Base-by-base conservation (phyloP, 805 yeast genomes). In the Barnettozyma wickerhamii region DNA sequence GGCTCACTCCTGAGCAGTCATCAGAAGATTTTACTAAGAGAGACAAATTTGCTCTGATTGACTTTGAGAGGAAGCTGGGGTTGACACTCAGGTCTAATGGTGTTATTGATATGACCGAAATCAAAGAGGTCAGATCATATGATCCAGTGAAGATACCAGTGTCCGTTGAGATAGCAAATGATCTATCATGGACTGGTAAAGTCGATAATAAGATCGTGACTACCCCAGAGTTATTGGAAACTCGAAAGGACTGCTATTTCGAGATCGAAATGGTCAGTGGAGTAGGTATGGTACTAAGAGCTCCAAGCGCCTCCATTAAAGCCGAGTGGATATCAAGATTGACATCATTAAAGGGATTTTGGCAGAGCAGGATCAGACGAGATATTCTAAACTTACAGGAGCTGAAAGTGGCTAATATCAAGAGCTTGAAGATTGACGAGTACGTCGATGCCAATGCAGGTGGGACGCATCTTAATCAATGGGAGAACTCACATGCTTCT, bases 291-390 rank as follows among this genome's bases (percentile, higher is more conserved):
- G 66, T 71, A 33, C 58, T 87, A 10, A 75, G 79, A 41, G 87
- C 93, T 0, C 75, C 79, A 3, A 65, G 66, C 44, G 49, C 64
- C 14, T 27, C 24, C 0, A 52, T 72, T 0, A 66, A 91, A 35
- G 74, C 78, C 49, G 75, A 73, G 46, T 90, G 96, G 98, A 68
- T 82, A 0, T n/a, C 19, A 1, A 61, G 77, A 38, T 60, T 90
- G 26, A 46, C 41, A 0, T 60, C 63, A 5, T 51, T 82, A 15
- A 52, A 53, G 7, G 45, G 45, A 2, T 90, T 81, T 56, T 90
- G 97, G 97, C 64, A 54, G 18, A 43, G 53, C 10, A 66, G 77
- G 36, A 61, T 57, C 19, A 51, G 50, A 1, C 68, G 70, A 9
- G 81, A 77, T 42, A 40, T 69, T 9, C 35, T 53, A 4, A 55